Evolutionary conservation across 768 basidiomycete species (phyloP).

Genomic region (Russula ochroleuca): DNA sequence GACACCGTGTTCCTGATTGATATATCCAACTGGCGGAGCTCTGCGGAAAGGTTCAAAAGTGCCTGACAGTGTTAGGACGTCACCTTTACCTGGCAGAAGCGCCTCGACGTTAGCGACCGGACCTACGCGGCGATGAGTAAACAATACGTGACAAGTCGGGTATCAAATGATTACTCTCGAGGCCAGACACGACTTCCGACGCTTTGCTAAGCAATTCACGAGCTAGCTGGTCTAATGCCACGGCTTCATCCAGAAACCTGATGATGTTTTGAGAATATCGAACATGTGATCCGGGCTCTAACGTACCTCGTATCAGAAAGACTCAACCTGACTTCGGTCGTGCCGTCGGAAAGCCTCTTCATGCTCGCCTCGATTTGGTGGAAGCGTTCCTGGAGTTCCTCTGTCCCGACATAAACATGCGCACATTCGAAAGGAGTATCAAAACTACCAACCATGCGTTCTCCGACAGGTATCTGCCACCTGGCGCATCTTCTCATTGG

Average conservation of each 20-base stretch:
- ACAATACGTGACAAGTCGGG: neutral
- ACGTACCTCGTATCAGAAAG: slow-evolving; percentile 25
- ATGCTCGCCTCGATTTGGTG: slow-evolving; percentile 36
- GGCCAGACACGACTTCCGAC: slow-evolving; percentile 19
- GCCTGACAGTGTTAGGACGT: neutral
- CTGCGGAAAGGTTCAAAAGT: slow-evolving; percentile 9
- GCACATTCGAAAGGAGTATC: slow-evolving; percentile 5
- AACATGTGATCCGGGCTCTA: neutral
- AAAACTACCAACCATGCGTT: slow-evolving; percentile 64
- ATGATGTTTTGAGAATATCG: neutral
- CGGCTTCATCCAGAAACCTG: slow-evolving; percentile 25
- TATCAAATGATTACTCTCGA: slow-evolving; percentile 12
- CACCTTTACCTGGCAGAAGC: slow-evolving; percentile 49
- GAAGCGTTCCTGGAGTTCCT: slow-evolving; percentile 51
- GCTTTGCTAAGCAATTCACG: slow-evolving; percentile 18
- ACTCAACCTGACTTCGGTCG: slow-evolving; percentile 21
- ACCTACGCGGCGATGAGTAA: slow-evolving; percentile 31
- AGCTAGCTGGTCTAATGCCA: slow-evolving; percentile 12
- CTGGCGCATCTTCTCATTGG: slow-evolving; percentile 70
- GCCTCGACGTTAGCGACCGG: slow-evolving; percentile 48
- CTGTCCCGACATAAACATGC: slow-evolving; percentile 8
- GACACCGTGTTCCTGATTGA: slow-evolving; percentile 18
- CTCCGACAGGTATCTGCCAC: slow-evolving; percentile 67
- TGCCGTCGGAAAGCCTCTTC: slow-evolving; percentile 27
- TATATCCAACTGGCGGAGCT: slow-evolving; percentile 26